Conservation (phyloP, 2,329 filamentous ascomycete species). For the Venturia effusa region DNA sequence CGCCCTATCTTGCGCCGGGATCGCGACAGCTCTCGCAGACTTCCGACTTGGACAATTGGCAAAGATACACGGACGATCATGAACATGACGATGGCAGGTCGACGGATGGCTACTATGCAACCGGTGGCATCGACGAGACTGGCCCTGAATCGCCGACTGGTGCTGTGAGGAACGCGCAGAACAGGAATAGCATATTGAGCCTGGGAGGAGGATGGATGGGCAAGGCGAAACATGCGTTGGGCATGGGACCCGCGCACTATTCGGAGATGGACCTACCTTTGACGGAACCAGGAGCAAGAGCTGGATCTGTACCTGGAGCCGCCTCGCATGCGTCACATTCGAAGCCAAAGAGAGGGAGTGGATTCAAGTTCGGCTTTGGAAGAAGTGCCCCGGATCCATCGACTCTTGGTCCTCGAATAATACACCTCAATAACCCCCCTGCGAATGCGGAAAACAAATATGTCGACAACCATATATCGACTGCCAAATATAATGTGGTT, state of each 20-base stretch:
- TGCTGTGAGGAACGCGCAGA: slow-evolving; percentile 26
- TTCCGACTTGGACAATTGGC: slow-evolving; percentile 77
- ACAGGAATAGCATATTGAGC: slow-evolving; percentile 79
- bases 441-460: slow-evolving; percentile 86
- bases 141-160: neutral
- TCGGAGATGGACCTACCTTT: slow-evolving; percentile 97
- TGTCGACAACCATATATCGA: slow-evolving; percentile 93
- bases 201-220: slow-evolving; percentile 82
- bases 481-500: slow-evolving; percentile 88
- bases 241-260: slow-evolving; percentile 54
- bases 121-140: slow-evolving; percentile 48
- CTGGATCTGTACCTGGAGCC: slow-evolving; percentile 30
- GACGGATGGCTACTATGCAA: slow-evolving; percentile 63
- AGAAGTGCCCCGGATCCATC: slow-evolving; percentile 77
- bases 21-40: slow-evolving; percentile 55
- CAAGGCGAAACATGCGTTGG: slow-evolving; percentile 78
- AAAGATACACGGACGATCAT: slow-evolving; percentile 82
- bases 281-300: slow-evolving; percentile 54
- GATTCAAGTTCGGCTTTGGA: slow-evolving; percentile 89
- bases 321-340: slow-evolving; percentile 25
- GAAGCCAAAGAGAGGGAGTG: slow-evolving; percentile 45
- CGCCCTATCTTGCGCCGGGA: slow-evolving; percentile 26
- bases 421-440: slow-evolving; percentile 91
- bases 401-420: slow-evolving; percentile 81
- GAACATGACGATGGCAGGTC: slow-evolving; percentile 73